Evolutionary conservation across 495 filamentous ascomycete genomes (phyloP), one percentile per base, ranked within the genome.

Genomic region (Halenospora varia): DNA sequence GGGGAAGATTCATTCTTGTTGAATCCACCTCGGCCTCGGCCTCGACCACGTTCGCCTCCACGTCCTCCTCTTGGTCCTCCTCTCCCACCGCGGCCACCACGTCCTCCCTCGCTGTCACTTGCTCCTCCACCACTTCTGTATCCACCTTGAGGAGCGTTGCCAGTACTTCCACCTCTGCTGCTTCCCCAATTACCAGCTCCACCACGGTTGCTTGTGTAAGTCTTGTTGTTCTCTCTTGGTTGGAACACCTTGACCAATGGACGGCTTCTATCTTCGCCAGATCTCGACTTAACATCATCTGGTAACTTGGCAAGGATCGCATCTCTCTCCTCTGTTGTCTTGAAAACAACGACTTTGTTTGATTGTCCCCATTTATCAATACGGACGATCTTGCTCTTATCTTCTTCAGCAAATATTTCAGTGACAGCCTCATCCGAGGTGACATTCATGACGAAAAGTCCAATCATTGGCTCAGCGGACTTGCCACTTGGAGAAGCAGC

Each of bases 331-430:
- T 95, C 90, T 1, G 77, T 66, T 17, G 77, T 87, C 47, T 83
- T 76, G 76, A 97, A 96, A 25, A 88, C 85, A 17, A 86, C 90
- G 39, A 96, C 84, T 68, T 87, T 88, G 73, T 89, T 92, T 50
- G 77, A 81, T 60, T 83, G 84, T 20, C 83, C 83, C 74, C 80
- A 85, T 62, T 87, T 88, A 49, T 96, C 90, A 44, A 97, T 80
- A 70, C 87, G 85, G 42, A 75, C 53, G 52, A 96, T 87, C 71
- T 92, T 96, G 10, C 76, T 65, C 68, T 83, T 86, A 67, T 96
- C 89, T 59, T 95, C 89, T 11, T 95, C 85, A 3, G 81, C 69
- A 63, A 99, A 90, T 3, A 93, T 77, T 26, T 88, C 84, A 29
- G 87, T 87, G 4, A 88, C 85, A 19, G 87, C 88, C 23, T 96